Percentiles rank a stretch among this genome's conserved stretches.
Evolutionary conservation across 768 basidiomycete genomes (phyloP).

Genomic region (Infundibulicybe gibba): DNA sequence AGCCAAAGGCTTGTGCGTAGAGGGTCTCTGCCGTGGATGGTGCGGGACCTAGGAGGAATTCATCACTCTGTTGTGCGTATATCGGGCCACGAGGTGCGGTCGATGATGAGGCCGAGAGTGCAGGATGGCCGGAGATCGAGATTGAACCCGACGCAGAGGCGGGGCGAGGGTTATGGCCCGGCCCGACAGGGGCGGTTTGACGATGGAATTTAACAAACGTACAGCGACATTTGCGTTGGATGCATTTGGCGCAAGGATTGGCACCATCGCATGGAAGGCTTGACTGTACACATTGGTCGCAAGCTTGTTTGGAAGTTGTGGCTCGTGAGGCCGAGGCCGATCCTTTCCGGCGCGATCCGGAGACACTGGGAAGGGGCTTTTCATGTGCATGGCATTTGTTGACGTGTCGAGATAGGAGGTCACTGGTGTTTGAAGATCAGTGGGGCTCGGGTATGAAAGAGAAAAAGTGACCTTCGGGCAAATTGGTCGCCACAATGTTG

Average conservation of each 20-base stretch:
- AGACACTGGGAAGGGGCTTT: constrained; percentile 43
- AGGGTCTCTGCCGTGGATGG: constrained; percentile 22
- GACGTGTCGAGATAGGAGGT: constrained; percentile 80
- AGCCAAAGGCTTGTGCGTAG: constrained; percentile 16
- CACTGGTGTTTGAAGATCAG: constrained; percentile 35
- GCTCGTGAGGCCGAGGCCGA: constrained; percentile 65
- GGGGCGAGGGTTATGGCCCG: constrained; percentile 54
- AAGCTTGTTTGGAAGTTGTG: constrained; percentile 78
- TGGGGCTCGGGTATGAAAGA: constrained; percentile 4
- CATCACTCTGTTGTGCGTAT: constrained; percentile 26
- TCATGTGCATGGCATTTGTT: constrained; percentile 87
- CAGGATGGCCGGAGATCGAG: constrained; percentile 10
- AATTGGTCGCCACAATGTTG: constrained; percentile 88
- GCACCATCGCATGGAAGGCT: constrained; percentile 76
- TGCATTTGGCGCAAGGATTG: constrained; percentile 80
- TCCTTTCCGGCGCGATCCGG: constrained; percentile 58
- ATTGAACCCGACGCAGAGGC: constrained; percentile 9
- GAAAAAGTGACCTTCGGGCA: constrained; percentile 61
- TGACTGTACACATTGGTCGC: constrained; percentile 79
- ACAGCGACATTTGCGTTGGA: constrained; percentile 66
- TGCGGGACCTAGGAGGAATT: constrained; percentile 30
- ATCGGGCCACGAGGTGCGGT: constrained; percentile 21
- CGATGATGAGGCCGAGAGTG: constrained; percentile 7
- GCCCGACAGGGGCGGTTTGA: constrained; percentile 75
- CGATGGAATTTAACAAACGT: constrained; percentile 83